Conservation (phyloP, 169 alveolate genomes). For the Plasmodium reichenowi region DNA sequence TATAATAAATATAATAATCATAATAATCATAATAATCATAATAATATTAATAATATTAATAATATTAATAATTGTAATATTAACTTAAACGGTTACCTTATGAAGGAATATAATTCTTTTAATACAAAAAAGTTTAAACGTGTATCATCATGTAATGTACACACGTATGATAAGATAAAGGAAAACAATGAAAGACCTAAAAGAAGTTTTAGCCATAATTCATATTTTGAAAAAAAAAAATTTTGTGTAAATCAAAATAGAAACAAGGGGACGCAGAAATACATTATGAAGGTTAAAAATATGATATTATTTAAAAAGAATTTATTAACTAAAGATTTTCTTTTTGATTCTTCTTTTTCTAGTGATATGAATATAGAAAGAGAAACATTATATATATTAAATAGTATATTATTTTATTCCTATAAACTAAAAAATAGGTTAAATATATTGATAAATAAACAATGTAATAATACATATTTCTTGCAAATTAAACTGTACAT, state of each 20-base stretch:
- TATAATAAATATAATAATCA: no score
- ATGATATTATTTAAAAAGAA: constrained; percentile 25
- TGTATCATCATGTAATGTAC: no score
- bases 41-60: no score
- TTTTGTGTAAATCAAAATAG: constrained; percentile 2
- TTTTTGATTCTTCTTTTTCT: neutral
- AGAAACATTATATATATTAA: constrained; percentile 23
- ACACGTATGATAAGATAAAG: no score
- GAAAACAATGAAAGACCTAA: no score
- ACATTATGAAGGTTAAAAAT: neutral
- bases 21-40: no score
- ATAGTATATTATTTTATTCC: constrained; percentile 33
- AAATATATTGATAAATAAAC: constrained; percentile 29
- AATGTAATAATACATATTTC: constrained; percentile 1
- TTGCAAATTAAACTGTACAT: constrained; percentile 26
- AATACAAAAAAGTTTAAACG: neutral
- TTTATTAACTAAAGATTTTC: constrained; percentile 28
- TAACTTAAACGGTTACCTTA: no score
- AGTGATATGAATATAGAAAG: constrained; percentile 6
- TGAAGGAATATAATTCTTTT: neutral
- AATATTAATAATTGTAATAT: no score
- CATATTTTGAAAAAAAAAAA: neutral
- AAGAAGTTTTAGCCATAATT: no score
- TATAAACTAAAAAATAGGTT: constrained; percentile 40
- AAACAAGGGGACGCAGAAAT: no score